Conservation (phyloP, 1,284 basidiomycete genomes). For the Acaromyces ingoldii region DNA sequence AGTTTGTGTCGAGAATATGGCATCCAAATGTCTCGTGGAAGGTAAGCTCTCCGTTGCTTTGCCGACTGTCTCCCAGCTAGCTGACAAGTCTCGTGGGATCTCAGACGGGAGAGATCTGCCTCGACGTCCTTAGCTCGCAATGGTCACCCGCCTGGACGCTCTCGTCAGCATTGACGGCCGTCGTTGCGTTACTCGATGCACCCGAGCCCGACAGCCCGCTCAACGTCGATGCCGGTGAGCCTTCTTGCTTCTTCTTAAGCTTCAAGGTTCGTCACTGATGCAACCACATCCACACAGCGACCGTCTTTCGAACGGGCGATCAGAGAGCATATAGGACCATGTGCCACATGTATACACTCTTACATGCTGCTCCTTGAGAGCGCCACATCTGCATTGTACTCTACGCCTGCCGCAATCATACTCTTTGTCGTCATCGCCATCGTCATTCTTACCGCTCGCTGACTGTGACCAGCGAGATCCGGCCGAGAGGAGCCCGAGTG, state of each 20-base stretch:
- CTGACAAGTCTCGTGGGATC: neutral
- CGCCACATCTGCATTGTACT: too few relatives aligned
- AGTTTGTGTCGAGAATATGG: slow-evolving; percentile 41
- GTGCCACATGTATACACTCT: slow-evolving; percentile 10
- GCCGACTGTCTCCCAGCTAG: neutral
- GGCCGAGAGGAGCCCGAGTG: too few relatives aligned
- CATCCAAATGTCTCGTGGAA: slow-evolving; percentile 47
- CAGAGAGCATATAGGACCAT: slow-evolving; percentile 1
- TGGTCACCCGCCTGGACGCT: slow-evolving; percentile 52
- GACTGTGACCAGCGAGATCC: too few relatives aligned
- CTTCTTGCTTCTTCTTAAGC: neutral
- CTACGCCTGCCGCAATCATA: too few relatives aligned
- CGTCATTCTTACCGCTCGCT: too few relatives aligned
- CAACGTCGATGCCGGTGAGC: slow-evolving; percentile 47
- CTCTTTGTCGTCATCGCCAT: too few relatives aligned
- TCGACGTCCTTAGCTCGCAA: slow-evolving; percentile 45
- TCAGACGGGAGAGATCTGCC: slow-evolving; percentile 49
- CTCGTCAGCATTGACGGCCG: slow-evolving; percentile 42
- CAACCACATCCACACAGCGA: neutral
- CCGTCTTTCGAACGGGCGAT: slow-evolving; percentile 11
- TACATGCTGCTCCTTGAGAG: too few relatives aligned
- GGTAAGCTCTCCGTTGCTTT: slow-evolving; percentile 9
- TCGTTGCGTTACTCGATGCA: slow-evolving; percentile 43
- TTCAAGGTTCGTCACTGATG: neutral
- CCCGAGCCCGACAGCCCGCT: slow-evolving; percentile 50